These are phyloP conservation scores for Coniochaeta sp. DNA, from an alignment of 2,329 filamentous ascomycete genomes.

Conservation along the genomic window DNA sequence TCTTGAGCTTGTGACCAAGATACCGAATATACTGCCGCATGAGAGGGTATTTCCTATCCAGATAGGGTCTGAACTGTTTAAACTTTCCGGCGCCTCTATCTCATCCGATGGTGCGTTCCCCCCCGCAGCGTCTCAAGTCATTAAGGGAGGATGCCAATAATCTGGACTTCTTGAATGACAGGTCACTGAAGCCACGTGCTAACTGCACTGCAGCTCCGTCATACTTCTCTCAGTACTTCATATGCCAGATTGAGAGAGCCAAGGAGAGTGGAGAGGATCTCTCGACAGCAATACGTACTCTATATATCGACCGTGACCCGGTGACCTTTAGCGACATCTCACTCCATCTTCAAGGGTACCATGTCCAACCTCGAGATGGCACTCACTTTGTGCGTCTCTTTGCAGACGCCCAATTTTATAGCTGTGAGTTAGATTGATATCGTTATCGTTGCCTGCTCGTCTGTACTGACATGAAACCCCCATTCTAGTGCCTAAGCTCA, in stretches of 20 bases:
- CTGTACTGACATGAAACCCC: slow-evolving; percentile 1
- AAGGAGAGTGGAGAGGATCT: slow-evolving; percentile 49
- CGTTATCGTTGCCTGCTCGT: not conserved
- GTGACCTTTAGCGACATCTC: slow-evolving; percentile 83
- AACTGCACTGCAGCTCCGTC: slow-evolving; percentile 63
- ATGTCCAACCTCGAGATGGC: slow-evolving; percentile 73
- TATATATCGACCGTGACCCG: slow-evolving; percentile 94
- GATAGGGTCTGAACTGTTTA: slow-evolving; percentile 64
- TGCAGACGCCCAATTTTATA: slow-evolving; percentile 93
- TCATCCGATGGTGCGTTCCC: slow-evolving; percentile 60
- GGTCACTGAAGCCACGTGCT: slow-evolving; percentile 8
- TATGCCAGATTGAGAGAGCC: slow-evolving; percentile 65
- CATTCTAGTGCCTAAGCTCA: slow-evolving; percentile 68
- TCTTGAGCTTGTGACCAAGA: slow-evolving; percentile 30
- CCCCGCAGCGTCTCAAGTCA: no score
- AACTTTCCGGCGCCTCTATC: slow-evolving; percentile 64
- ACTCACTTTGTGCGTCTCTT: slow-evolving; percentile 88
- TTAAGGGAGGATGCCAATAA: no score
- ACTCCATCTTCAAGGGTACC: slow-evolving; percentile 85
- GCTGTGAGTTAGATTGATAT: slow-evolving; percentile 42
- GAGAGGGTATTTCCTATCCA: slow-evolving; percentile 70
- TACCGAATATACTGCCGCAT: slow-evolving; percentile 55
- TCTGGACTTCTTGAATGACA: no score
- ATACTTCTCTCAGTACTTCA: slow-evolving; percentile 93
- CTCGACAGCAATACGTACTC: slow-evolving; percentile 54